These are phyloP conservation scores for Lonicera japonica DNA, from an alignment of 129 eudicot species.

Conservation along the genomic window DNA sequence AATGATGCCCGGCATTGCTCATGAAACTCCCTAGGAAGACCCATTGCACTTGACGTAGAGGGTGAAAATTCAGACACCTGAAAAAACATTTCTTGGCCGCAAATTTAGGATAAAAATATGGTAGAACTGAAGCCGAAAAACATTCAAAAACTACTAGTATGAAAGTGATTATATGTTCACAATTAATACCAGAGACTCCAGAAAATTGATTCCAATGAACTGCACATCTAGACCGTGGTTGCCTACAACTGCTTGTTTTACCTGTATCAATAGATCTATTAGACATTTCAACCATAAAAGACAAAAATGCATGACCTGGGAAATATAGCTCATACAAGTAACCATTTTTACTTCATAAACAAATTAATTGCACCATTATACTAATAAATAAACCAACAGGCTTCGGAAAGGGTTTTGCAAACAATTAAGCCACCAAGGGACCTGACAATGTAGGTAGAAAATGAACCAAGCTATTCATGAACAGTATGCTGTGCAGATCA, in stretches of 20 bases:
- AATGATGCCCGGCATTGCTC: conserved; percentile 77
- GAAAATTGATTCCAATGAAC: conserved; percentile 64
- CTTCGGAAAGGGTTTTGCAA: background rate
- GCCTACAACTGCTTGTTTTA: conserved; percentile 62
- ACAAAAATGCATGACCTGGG: background rate
- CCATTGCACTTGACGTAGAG: conserved; percentile 82
- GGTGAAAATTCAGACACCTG: conserved; percentile 98
- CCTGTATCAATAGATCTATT: conserved; percentile 34
- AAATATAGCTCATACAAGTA: background rate
- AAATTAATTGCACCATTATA: background rate
- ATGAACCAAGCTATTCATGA: background rate
- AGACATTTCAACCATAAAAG: conserved; percentile 8
- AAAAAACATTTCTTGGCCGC: conserved; percentile 5
- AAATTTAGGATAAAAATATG: conserved; percentile 2
- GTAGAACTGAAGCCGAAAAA: background rate
- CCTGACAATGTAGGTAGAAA: background rate
- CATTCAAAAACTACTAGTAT: background rate
- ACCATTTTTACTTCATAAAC: background rate
- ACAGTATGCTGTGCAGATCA: no score
- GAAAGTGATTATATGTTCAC: background rate
- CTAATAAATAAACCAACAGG: background rate
- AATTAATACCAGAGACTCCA: conserved; percentile 75
- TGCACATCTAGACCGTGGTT: conserved; percentile 74
- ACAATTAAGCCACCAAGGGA: background rate
- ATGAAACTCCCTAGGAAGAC: conserved; percentile 96